Evolutionary conservation across 192 early-diverging fungal genomes (phyloP).

Genomic region (Globomyces pollinis-pini): DNA sequence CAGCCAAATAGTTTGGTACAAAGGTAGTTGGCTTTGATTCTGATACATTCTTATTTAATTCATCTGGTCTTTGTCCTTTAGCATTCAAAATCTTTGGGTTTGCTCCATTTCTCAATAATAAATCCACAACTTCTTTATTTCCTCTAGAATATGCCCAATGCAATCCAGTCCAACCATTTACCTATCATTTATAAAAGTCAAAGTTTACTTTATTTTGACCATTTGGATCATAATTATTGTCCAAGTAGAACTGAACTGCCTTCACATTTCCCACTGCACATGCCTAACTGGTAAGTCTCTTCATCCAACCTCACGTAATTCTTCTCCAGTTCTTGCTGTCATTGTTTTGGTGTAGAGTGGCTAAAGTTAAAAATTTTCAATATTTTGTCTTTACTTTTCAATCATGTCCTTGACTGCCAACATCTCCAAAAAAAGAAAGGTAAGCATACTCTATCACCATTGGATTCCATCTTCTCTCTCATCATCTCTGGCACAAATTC

Average conservation of each 20-base stretch:
- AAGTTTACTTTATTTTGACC: conserved; percentile 67
- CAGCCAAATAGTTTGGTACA: conserved; percentile 7
- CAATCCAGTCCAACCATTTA: conserved; percentile 81
- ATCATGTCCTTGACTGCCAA: too few relatives aligned
- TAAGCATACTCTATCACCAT: too few relatives aligned
- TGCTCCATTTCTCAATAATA: conserved; percentile 71
- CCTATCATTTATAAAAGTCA: conserved; percentile 66
- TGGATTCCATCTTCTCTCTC: too few relatives aligned
- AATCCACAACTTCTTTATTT: conserved; percentile 60
- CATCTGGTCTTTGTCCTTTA: neutral
- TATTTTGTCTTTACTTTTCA: too few relatives aligned
- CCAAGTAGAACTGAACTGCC: conserved; percentile 55
- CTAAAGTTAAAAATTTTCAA: too few relatives aligned
- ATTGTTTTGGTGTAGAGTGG: too few relatives aligned
- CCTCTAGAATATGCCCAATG: conserved; percentile 87
- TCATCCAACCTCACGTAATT: too few relatives aligned
- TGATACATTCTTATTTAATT: neutral
- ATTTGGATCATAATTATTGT: conserved; percentile 59
- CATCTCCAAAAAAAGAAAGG: too few relatives aligned
- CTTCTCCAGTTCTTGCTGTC: too few relatives aligned
- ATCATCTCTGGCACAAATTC: too few relatives aligned
- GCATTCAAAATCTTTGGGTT: conserved; percentile 29
- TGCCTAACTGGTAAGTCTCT: too few relatives aligned
- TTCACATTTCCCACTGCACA: conserved; percentile 67
- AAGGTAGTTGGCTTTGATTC: neutral